Conservation (phyloP, 192 early-diverging fungal species). For the Mortierella claussenii region DNA sequence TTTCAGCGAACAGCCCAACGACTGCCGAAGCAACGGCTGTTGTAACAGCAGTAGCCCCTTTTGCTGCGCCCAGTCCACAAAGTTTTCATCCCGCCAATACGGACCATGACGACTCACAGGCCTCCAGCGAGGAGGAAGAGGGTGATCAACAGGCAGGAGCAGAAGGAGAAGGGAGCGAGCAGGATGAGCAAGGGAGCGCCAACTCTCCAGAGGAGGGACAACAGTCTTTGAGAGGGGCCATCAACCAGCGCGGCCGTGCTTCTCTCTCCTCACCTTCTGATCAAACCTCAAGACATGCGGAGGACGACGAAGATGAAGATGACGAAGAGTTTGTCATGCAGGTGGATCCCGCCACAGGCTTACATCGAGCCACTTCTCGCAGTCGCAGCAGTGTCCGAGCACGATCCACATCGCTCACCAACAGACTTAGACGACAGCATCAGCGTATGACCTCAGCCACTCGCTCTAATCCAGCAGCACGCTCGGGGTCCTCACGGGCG, state of each 20-base stretch:
- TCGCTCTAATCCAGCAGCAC: background rate
- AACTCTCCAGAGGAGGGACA: too few relatives aligned
- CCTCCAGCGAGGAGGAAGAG: too few relatives aligned
- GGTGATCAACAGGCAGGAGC: too few relatives aligned
- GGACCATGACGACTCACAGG: too few relatives aligned
- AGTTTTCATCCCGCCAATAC: too few relatives aligned
- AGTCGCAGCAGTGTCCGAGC: background rate
- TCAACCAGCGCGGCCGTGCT: background rate
- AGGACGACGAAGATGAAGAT: background rate
- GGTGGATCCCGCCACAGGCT: constrained; percentile 24
- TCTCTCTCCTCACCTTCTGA: background rate
- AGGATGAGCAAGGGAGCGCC: too few relatives aligned
- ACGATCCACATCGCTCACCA: constrained; percentile 8
- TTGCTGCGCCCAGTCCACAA: too few relatives aligned
- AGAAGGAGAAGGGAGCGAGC: too few relatives aligned
- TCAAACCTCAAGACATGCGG: background rate
- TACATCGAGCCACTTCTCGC: constrained; percentile 7
- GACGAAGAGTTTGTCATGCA: constrained; percentile 16
- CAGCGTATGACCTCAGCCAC: constrained; percentile 19
- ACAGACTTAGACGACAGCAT: constrained; percentile 26
- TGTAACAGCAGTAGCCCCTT: too few relatives aligned
- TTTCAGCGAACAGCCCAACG: too few relatives aligned
- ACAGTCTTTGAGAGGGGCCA: too few relatives aligned
- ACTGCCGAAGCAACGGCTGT: too few relatives aligned
- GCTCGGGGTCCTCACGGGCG: background rate